Conservation (phyloP, 768 basidiomycete species). For the Hypsizygus marmoreus region DNA sequence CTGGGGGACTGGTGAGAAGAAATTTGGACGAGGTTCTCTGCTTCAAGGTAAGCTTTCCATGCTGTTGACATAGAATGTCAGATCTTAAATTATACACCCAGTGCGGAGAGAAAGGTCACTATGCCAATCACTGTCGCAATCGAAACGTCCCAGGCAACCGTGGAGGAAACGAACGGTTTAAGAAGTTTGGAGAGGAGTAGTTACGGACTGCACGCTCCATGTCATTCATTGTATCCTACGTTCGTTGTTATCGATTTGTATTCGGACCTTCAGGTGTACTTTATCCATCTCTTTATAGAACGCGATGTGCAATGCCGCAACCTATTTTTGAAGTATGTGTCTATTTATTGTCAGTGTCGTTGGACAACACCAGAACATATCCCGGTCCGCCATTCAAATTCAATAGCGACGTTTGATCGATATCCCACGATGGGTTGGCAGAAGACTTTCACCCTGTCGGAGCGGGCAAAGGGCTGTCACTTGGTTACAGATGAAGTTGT, state of each 20-base stretch:
- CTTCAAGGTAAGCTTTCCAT: slow-evolving; percentile 64
- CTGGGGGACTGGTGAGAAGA: slow-evolving; percentile 50
- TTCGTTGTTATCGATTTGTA: too few species aligned
- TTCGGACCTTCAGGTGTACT: not conserved
- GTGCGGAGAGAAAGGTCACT: slow-evolving; percentile 94
- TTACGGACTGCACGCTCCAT: too few species aligned
- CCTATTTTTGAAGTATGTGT: too few species aligned
- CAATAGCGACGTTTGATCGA: not conserved
- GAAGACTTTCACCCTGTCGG: slow-evolving; percentile 71
- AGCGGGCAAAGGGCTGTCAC: slow-evolving; percentile 68
- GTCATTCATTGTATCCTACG: too few species aligned
- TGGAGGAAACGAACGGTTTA: slow-evolving; percentile 72
- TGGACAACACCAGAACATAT: too few species aligned
- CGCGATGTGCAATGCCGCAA: not conserved
- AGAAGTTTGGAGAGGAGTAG: slow-evolving; percentile 46
- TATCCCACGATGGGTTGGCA: slow-evolving; percentile 98
- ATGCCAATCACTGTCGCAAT: slow-evolving; percentile 92
- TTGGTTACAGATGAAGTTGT: slow-evolving; percentile 80
- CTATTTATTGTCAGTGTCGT: too few species aligned
- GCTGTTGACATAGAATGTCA: not conserved
- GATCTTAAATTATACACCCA: slow-evolving; percentile 28
- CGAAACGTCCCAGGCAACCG: slow-evolving; percentile 89
- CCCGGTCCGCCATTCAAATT: too few species aligned
- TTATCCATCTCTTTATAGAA: not conserved
- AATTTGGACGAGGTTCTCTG: slow-evolving; percentile 85